These are phyloP conservation scores for Dendrobium catenatum DNA, from an alignment of 106 monocot species.

Conservation along the genomic window DNA sequence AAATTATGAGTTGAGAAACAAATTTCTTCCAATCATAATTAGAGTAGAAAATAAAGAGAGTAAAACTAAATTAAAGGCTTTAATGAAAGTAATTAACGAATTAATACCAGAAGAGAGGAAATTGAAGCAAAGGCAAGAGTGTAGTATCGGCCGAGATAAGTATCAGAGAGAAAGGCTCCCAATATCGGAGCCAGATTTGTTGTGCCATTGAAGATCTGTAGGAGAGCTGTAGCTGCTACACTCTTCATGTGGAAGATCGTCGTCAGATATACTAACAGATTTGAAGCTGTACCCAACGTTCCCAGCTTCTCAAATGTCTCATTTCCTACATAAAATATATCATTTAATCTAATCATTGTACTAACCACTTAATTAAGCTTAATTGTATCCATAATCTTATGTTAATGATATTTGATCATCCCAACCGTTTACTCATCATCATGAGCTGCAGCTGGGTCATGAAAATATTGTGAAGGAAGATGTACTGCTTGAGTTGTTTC, in stretches of 20 bases:
- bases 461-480: neutral
- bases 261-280: constrained; percentile 52
- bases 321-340: constrained; percentile 25
- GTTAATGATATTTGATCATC: neutral
- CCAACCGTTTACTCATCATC: neutral
- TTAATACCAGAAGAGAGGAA: constrained; percentile 34
- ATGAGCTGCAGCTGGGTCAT: neutral
- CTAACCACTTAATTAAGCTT: too few relatives aligned
- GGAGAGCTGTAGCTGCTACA: constrained; percentile 15
- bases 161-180: constrained; percentile 54
- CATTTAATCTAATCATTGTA: neutral
- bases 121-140: constrained; percentile 40
- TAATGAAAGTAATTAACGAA: neutral
- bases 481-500: too few relatives aligned
- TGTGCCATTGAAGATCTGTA: constrained; percentile 34
- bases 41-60: too few relatives aligned
- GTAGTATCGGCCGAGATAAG: constrained; percentile 52
- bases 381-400: neutral
- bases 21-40: too few relatives aligned
- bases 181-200: constrained; percentile 33
- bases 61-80: too few relatives aligned
- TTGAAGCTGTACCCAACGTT: constrained; percentile 41
- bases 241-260: constrained; percentile 38
- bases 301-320: constrained; percentile 77
- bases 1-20: neutral